Percentiles rank a stretch among this genome's conserved stretches.
These are phyloP conservation scores for Breviolum minutum DNA, from an alignment of 73 alveolate genomes.

Conservation along the genomic window DNA sequence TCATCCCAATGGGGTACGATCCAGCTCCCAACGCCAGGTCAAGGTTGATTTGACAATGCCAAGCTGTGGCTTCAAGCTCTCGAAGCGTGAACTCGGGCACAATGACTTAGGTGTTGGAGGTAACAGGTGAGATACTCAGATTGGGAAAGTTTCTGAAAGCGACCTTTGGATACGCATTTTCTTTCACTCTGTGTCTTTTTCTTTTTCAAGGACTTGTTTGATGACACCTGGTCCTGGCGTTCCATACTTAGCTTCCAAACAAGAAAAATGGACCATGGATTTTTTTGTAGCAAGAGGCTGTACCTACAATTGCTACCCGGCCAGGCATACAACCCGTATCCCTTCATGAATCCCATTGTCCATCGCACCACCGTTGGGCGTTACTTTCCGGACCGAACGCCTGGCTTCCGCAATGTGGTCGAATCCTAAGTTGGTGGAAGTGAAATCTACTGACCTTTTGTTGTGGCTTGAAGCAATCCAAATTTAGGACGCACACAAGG, in stretches of 20 bases:
- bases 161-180: neutral
- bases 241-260: neutral
- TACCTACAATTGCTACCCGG: neutral
- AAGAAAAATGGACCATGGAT: too few relatives aligned
- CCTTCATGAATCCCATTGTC: constrained; percentile 81
- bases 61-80: constrained; percentile 66
- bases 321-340: constrained; percentile 87
- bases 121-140: constrained; percentile 10
- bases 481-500: too few relatives aligned
- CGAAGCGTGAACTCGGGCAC: constrained; percentile 82
- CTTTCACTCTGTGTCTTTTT: neutral
- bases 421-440: neutral
- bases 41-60: constrained; percentile 18
- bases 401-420: constrained; percentile 88
- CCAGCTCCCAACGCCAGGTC: constrained; percentile 35
- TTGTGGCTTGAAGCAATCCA: too few relatives aligned
- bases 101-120: constrained; percentile 83
- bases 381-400: constrained; percentile 86
- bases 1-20: too few relatives aligned
- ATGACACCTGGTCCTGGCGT: constrained; percentile 90
- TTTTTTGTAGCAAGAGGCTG: neutral
- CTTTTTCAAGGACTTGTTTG: constrained; percentile 38
- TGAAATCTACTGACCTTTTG: neutral
- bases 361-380: constrained; percentile 90
- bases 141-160: neutral